These are phyloP conservation scores for Salix udensis DNA, from an alignment of 345 rosid species.

Conservation along the genomic window DNA sequence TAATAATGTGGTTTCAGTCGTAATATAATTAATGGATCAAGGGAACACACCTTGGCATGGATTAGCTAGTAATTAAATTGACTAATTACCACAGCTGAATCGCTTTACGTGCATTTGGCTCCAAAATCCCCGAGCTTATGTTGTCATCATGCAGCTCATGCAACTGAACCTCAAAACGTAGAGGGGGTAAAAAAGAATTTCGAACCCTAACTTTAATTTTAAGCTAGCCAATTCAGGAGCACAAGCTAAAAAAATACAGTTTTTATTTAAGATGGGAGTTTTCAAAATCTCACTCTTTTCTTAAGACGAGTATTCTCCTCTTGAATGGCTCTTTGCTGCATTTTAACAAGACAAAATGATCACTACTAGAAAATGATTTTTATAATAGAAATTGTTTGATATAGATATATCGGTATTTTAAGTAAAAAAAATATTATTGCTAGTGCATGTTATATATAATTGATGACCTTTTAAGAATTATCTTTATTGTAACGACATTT, in stretches of 20 bases:
- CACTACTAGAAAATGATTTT: no score
- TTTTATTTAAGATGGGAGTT: background rate
- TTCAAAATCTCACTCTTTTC: conserved; percentile 40
- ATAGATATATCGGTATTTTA: no score
- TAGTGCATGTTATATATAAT: no score
- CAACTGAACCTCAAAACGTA: conserved; percentile 21
- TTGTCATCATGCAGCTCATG: conserved; percentile 24
- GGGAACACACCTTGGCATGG: background rate
- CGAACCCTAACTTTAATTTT: background rate
- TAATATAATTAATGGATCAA: no score
- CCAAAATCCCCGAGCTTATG: conserved; percentile 19
- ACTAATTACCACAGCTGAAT: conserved; percentile 27
- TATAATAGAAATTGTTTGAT: no score
- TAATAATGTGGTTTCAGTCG: no score
- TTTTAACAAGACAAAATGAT: background rate
- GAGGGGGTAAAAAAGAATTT: background rate
- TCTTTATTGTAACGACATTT: no score
- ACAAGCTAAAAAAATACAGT: background rate
- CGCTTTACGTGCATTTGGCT: background rate
- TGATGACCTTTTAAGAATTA: no score
- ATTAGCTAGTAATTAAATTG: background rate
- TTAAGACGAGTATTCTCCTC: conserved; percentile 49
- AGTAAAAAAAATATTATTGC: no score
- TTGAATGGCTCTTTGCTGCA: conserved; percentile 42
- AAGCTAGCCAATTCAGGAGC: background rate